Evolutionary conservation across 495 filamentous ascomycete species (phyloP).

Genomic region (Neurospora sp.): DNA sequence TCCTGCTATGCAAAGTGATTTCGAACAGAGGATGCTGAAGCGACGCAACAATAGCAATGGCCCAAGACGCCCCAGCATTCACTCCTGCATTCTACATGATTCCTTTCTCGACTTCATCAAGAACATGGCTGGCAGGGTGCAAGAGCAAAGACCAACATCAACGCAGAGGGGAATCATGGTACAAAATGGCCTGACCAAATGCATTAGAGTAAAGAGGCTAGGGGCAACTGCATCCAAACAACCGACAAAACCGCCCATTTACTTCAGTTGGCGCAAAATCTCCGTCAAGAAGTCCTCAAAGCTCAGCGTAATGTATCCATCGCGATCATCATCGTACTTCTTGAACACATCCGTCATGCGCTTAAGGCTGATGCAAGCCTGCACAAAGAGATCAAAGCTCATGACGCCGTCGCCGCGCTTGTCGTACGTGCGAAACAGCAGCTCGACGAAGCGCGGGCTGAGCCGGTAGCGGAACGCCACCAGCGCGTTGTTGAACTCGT

Average conservation of each 20-base stretch:
- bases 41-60: not conserved
- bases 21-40: not conserved
- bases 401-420: constrained; percentile 56
- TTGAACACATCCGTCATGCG: constrained; percentile 99
- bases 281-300: constrained; percentile 74
- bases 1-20: not conserved
- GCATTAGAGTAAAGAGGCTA: not conserved
- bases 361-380: constrained; percentile 92
- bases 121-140: not conserved
- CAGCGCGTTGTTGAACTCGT: constrained; percentile 85
- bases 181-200: not conserved
- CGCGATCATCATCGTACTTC: constrained; percentile 93
- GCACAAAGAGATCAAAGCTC: constrained; percentile 95
- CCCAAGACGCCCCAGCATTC: not conserved
- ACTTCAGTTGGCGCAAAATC: constrained; percentile 41
- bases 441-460: constrained; percentile 65
- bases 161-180: not conserved
- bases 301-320: constrained; percentile 78
- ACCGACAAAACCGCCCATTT: not conserved
- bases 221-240: not conserved
- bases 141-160: not conserved
- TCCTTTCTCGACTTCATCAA: not conserved
- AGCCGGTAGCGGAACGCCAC: constrained; percentile 92
- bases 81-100: not conserved
- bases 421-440: constrained; percentile 62